Evolutionary conservation across 768 basidiomycete species (phyloP).

Genomic region (Leccinum arenicola): DNA sequence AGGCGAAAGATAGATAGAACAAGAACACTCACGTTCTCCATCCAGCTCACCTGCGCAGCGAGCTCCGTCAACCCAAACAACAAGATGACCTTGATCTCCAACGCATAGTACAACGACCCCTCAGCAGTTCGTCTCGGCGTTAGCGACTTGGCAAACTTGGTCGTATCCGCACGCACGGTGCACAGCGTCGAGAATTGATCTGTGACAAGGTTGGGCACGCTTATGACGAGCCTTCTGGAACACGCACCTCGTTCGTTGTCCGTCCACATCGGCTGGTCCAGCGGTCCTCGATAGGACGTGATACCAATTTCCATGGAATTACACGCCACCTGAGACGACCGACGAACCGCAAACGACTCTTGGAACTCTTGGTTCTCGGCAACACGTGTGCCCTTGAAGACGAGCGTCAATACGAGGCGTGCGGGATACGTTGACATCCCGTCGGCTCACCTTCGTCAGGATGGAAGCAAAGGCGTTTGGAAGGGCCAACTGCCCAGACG

Average conservation of each 20-base stretch:
- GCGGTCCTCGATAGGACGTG: conserved; percentile 31
- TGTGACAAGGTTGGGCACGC: conserved; percentile 6
- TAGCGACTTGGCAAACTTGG: conserved; percentile 28
- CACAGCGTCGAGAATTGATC: conserved; percentile 37
- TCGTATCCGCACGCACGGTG: conserved; percentile 32
- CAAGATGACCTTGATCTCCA: conserved; percentile 39
- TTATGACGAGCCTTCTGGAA: neutral
- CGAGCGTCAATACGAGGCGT: neutral
- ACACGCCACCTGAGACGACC: conserved; percentile 21
- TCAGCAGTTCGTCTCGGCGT: conserved; percentile 19
- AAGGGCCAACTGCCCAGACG: conserved; percentile 39
- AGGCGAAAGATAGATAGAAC: neutral
- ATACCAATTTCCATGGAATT: conserved; percentile 24
- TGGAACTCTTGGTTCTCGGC: conserved; percentile 45
- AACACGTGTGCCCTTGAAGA: conserved; percentile 42
- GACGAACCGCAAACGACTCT: conserved; percentile 33
- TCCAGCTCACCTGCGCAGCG: conserved; percentile 51
- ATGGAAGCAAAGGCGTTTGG: conserved; percentile 43
- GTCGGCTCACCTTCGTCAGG: conserved; percentile 35
- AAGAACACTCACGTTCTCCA: conserved; percentile 41
- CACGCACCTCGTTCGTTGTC: conserved; percentile 33
- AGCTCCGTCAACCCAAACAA: conserved; percentile 54
- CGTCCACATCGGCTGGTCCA: conserved; percentile 30
- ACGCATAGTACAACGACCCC: conserved; percentile 24
- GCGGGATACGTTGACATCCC: neutral